Evolutionary conservation across 2,329 filamentous ascomycete species (phyloP).

Genomic region (Aspergillus sp.): DNA sequence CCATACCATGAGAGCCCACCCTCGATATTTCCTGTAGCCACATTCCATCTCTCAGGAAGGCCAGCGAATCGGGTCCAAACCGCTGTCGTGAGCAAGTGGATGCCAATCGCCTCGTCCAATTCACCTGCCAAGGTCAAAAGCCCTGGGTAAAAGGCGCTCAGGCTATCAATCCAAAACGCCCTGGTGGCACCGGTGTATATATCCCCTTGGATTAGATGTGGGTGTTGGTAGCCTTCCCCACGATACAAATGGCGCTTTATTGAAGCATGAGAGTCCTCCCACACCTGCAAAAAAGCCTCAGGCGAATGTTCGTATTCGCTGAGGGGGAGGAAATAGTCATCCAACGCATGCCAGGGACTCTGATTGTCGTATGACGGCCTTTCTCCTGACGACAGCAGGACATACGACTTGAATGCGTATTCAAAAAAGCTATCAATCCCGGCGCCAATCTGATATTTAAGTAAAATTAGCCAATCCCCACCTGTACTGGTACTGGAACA

Average conservation of each 20-base stretch:
- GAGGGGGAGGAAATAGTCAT: slow-evolving; percentile 64
- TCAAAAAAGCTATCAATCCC: slow-evolving; percentile 99
- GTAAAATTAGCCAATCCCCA: slow-evolving; percentile 8
- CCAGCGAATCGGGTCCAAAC: slow-evolving; percentile 95
- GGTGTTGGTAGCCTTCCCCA: slow-evolving; percentile 70
- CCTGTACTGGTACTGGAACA: not conserved
- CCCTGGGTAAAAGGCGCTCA: slow-evolving; percentile 93
- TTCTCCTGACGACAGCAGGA: slow-evolving; percentile 76
- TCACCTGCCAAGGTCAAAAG: slow-evolving; percentile 83
- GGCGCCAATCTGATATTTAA: slow-evolving; percentile 69
- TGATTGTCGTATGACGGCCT: slow-evolving; percentile 34
- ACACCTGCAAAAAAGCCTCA: slow-evolving; percentile 75
- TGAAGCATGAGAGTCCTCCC: slow-evolving; percentile 80
- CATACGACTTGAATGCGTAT: slow-evolving; percentile 92
- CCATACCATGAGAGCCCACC: slow-evolving; percentile 91
- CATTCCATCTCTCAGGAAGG: slow-evolving; percentile 90
- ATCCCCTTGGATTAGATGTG: slow-evolving; percentile 91
- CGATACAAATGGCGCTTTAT: slow-evolving; percentile 93
- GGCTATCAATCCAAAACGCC: slow-evolving; percentile 92
- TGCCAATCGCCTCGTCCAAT: slow-evolving; percentile 84
- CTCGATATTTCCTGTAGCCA: slow-evolving; percentile 79
- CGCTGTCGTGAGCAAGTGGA: slow-evolving; percentile 86
- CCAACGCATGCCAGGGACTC: slow-evolving; percentile 52
- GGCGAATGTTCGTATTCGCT: slow-evolving; percentile 67
- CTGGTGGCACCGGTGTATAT: slow-evolving; percentile 82